Base-by-base conservation (phyloP, 768 basidiomycete genomes). In the Lyophyllum semitale region DNA sequence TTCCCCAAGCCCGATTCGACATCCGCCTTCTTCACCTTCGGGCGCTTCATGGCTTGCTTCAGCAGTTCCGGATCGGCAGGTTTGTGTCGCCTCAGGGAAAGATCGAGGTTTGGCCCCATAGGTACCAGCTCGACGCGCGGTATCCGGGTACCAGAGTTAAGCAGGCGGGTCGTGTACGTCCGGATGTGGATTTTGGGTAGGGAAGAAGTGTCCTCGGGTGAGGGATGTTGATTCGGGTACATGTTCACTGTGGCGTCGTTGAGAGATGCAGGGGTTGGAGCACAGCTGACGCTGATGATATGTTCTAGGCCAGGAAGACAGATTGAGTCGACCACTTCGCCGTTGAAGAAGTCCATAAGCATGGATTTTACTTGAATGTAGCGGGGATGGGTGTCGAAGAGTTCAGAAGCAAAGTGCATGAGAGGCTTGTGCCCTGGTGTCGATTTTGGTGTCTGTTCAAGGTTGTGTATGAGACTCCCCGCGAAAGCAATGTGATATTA, bases 341-440 rank as follows among this genome's bases (percentile, higher is more conserved):
- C 91, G 68, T 92, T 92, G 82, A 96, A 98, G 59, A 99, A 84
- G 65, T 88, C 86, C 64, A 98, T 79, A 9, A 98, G 81, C 66
- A 96, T 77, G 1, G 93, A 95, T 75, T 97, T 98, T 61, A 98
- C 79, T 66, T 95, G 95, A 7, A 87, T 76, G 70, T 91, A 95
- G 11, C 93, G 88, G 1, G 96, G 94, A 69, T 98, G 94, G 1
- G 92, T 87, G 63, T 96, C 94, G 71, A 98, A 99, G 9, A 98
- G 80, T 58, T 93, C 92, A 0, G 94, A 95, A 13, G 94, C 92
- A 67, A 99, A 99, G 67, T 96, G 93, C 80, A 99, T 87, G 60
- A 98, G 73, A 43, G 97, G 96, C 63, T 91, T 88, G 63, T 93
- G 85, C 9, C 95, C 96, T 22, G 89, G 85, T 4, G 93, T 89